phyloP scores from a whole-genome alignment of 2,329 filamentous ascomycete species.

The Epichloe festucae region DNA sequence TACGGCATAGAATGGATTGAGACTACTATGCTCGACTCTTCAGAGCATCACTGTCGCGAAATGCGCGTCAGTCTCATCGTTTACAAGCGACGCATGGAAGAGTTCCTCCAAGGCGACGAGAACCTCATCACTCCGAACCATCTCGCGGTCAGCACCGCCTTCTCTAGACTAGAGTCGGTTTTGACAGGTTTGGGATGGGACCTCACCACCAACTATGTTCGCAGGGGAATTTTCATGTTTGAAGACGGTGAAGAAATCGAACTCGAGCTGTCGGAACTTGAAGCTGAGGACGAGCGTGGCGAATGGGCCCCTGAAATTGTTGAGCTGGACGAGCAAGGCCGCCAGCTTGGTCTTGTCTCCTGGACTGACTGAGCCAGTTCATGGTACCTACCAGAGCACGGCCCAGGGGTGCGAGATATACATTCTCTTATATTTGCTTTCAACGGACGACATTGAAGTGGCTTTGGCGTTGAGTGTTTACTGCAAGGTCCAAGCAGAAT shows the following conservation, averaged over 20 bases:
- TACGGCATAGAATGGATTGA: slow-evolving; percentile 39
- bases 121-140: slow-evolving; percentile 24
- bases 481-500: too few species aligned
- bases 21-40: slow-evolving; percentile 28
- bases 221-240: slow-evolving; percentile 34
- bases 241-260: slow-evolving; percentile 40
- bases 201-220: slow-evolving; percentile 34
- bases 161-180: slow-evolving; percentile 23
- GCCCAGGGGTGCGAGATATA: neutral
- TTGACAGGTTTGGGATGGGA: slow-evolving; percentile 41
- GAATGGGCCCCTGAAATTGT: slow-evolving; percentile 42
- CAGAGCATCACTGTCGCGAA: slow-evolving; percentile 16
- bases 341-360: slow-evolving; percentile 37
- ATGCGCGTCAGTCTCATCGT: slow-evolving; percentile 36
- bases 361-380: slow-evolving; percentile 23
- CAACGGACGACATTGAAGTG: neutral
- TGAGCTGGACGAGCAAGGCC: slow-evolving; percentile 37
- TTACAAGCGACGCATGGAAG: slow-evolving; percentile 41
- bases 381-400: neutral
- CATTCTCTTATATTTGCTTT: neutral
- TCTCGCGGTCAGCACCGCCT: slow-evolving; percentile 32
- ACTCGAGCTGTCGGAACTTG: slow-evolving; percentile 34
- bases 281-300: slow-evolving; percentile 40
- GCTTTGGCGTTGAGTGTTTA: neutral
- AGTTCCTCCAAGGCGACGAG: slow-evolving; percentile 26